These are phyloP conservation scores for Coemansia sp. DNA, from an alignment of 371 early-diverging fungal genomes.

Conservation along the genomic window DNA sequence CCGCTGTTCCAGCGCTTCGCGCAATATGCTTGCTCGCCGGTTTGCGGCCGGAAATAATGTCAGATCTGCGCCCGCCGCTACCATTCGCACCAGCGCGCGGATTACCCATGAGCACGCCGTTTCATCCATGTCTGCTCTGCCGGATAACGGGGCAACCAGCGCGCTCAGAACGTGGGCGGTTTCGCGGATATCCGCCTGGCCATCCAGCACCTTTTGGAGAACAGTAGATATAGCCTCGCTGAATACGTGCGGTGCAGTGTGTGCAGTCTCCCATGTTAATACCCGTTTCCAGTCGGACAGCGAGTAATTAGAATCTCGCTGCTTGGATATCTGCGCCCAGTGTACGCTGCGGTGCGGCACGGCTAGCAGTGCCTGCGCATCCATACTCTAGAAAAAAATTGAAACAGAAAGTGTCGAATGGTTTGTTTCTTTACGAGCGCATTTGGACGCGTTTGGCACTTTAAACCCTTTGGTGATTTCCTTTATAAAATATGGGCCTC, in stretches of 20 bases:
- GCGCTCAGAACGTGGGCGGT: constrained; percentile 6
- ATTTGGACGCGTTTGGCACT: too few relatives aligned
- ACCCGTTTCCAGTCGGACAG: constrained; percentile 24
- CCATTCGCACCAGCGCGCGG: constrained; percentile 12
- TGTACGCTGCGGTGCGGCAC: constrained; percentile 38
- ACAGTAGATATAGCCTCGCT: constrained; percentile 12
- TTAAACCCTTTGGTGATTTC: background rate
- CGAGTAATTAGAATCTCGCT: constrained; percentile 7
- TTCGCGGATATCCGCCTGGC: constrained; percentile 18
- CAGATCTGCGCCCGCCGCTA: constrained; percentile 20
- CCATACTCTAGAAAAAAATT: constrained; percentile 11
- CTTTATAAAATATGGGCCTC: background rate
- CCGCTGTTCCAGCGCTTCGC: constrained; percentile 18
- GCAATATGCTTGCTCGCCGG: constrained; percentile 20
- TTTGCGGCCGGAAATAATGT: background rate
- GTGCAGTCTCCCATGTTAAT: constrained; percentile 20
- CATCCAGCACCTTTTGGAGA: constrained; percentile 9
- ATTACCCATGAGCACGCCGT: constrained; percentile 5
- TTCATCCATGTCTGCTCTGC: background rate
- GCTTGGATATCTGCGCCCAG: constrained; percentile 28
- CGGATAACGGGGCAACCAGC: constrained; percentile 13
- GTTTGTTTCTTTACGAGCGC: background rate
- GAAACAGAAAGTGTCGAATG: background rate
- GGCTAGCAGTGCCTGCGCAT: constrained; percentile 16
- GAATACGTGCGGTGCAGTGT: constrained; percentile 28